phyloP scores from a whole-genome alignment of 805 yeast species.

The Scheffersomyces spartinae region DNA sequence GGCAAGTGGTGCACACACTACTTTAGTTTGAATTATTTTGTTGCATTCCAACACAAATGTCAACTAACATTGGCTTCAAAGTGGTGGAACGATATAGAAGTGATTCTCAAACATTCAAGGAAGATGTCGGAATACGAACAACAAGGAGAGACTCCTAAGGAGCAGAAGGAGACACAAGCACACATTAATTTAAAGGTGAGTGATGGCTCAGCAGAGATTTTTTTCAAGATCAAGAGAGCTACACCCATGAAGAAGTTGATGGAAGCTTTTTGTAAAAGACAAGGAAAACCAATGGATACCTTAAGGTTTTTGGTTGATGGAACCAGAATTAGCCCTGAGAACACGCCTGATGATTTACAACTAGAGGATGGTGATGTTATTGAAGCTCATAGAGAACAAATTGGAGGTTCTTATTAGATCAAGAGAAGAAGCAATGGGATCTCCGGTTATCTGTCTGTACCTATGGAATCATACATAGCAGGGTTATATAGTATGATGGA shows the following conservation, averaged over 20 bases:
- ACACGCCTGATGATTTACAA: slow-evolving; percentile 87
- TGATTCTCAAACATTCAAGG: too few relatives aligned
- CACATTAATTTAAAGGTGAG: slow-evolving; percentile 91
- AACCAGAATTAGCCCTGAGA: slow-evolving; percentile 73
- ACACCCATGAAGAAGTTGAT: slow-evolving; percentile 90
- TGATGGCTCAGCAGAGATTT: slow-evolving; percentile 88
- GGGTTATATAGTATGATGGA: too few relatives aligned
- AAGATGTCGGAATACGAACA: slow-evolving; percentile 12
- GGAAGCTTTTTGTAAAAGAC: slow-evolving; percentile 98
- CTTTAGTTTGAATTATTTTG: too few relatives aligned
- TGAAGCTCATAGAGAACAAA: slow-evolving; percentile 95
- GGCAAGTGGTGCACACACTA: too few relatives aligned
- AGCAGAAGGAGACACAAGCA: slow-evolving; percentile 43
- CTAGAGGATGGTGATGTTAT: slow-evolving; percentile 94
- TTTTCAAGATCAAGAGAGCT: slow-evolving; percentile 86
- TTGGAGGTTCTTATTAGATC: slow-evolving; percentile 53
- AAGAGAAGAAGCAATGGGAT: too few relatives aligned
- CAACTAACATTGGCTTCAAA: too few relatives aligned
- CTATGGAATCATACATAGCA: too few relatives aligned
- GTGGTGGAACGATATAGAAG: too few relatives aligned
- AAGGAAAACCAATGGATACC: slow-evolving; percentile 75
- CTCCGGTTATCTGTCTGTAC: too few relatives aligned
- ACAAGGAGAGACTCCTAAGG: slow-evolving; percentile 17
- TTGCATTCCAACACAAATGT: too few relatives aligned
- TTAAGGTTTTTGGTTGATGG: slow-evolving; percentile 91